Conservation (phyloP, 2,329 filamentous ascomycete genomes). For the Aspergillus awamori region DNA sequence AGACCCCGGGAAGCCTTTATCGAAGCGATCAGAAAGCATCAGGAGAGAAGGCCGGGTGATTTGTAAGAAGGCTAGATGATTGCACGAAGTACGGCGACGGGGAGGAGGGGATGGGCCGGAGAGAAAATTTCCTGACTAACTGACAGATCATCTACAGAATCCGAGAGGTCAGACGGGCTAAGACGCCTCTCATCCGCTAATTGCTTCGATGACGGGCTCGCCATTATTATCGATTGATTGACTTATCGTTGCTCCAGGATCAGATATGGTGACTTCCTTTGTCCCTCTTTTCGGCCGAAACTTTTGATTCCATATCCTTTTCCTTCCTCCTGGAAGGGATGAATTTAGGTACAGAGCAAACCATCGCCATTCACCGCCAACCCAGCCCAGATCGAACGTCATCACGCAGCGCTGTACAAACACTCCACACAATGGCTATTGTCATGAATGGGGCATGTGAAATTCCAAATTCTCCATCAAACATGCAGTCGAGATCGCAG, state of each 20-base stretch:
- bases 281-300: background rate
- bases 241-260: background rate
- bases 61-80: constrained; percentile 1
- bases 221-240: background rate
- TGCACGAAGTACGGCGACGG: background rate
- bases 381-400: background rate
- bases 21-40: constrained; percentile 3
- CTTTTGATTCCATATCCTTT: background rate
- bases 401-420: background rate
- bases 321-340: background rate
- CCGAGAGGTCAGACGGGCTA: constrained; percentile 11
- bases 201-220: background rate
- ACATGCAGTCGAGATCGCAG: background rate
- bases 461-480: constrained; percentile 13
- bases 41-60: background rate
- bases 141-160: constrained; percentile 6
- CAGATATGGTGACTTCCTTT: background rate
- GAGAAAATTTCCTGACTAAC: background rate
- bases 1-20: background rate
- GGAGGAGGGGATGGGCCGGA: background rate
- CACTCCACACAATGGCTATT: background rate
- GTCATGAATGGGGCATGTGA: constrained; percentile 6
- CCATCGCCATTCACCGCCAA: background rate
- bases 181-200: constrained; percentile 10
- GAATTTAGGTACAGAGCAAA: background rate